phyloP scores from a whole-genome alignment of 2,329 filamentous ascomycete species.

The Botrytis fabae region DNA sequence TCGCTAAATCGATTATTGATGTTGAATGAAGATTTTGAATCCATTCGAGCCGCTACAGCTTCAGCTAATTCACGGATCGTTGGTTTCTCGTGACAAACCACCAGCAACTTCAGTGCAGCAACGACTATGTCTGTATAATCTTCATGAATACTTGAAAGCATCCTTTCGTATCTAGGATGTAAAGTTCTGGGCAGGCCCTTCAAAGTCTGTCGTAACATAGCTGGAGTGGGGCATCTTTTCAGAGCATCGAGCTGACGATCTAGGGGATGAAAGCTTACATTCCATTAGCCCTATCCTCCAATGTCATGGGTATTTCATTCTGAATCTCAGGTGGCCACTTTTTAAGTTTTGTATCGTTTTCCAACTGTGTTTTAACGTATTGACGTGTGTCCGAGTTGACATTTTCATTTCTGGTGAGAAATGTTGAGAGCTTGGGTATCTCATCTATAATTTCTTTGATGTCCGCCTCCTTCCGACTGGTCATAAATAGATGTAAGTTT shows the following conservation, averaged over 20 bases:
- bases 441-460: background rate
- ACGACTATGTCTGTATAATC: background rate
- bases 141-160: constrained; percentile 2
- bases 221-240: constrained; percentile 1
- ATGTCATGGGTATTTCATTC: background rate
- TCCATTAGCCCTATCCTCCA: background rate
- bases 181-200: constrained; percentile 2
- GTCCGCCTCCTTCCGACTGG: constrained; percentile 3
- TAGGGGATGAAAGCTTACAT: background rate
- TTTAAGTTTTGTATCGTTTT: background rate
- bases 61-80: background rate
- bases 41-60: background rate
- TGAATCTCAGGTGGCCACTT: background rate
- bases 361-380: background rate
- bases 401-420: background rate
- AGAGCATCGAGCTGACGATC: background rate
- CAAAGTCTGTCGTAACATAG: background rate
- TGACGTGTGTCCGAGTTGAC: background rate
- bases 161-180: background rate
- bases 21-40: background rate
- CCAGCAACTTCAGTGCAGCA: constrained; percentile 4
- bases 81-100: background rate
- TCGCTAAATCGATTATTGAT: background rate
- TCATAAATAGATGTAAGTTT: background rate
- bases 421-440: background rate